Evolutionary conservation across 352 stramenopile species (phyloP).

Genomic region (Phytopythium oedochilum): DNA sequence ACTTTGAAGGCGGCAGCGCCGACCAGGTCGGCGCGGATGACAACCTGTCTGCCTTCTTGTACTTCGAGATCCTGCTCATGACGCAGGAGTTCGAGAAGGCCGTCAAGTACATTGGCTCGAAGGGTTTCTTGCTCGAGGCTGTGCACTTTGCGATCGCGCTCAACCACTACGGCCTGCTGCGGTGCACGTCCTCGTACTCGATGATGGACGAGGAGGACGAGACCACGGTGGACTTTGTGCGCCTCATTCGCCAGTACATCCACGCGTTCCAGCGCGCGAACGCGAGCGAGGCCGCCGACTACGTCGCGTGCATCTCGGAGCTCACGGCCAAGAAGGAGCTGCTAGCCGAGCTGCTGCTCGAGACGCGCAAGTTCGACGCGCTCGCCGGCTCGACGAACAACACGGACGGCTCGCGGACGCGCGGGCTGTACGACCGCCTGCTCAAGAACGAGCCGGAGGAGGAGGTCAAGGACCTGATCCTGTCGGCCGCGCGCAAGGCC

Average conservation of each 20-base stretch:
- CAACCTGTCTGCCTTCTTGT: conserved; percentile 61
- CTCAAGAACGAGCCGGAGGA: conserved; percentile 69
- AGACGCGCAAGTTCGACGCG: conserved; percentile 78
- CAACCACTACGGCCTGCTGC: conserved; percentile 71
- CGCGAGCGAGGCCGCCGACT: conserved; percentile 72
- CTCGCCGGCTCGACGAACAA: conserved; percentile 79
- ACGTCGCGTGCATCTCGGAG: conserved; percentile 70
- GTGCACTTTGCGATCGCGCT: conserved; percentile 79
- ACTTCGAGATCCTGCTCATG: conserved; percentile 78
- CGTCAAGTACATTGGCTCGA: conserved; percentile 74
- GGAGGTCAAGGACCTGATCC: conserved; percentile 73
- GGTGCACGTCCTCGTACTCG: conserved; percentile 39
- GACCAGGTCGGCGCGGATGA: conserved; percentile 23
- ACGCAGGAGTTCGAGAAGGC: conserved; percentile 79
- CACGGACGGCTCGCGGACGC: conserved; percentile 77
- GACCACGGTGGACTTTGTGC: conserved; percentile 52
- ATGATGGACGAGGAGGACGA: conserved; percentile 58
- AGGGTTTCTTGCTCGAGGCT: conserved; percentile 72
- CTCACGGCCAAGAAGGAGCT: conserved; percentile 61
- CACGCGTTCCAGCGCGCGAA: conserved; percentile 80
- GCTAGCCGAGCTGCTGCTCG: conserved; percentile 65
- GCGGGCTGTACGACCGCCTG: conserved; percentile 65
- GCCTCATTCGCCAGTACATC: conserved; percentile 81
- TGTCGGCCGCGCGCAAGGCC: conserved; percentile 66
- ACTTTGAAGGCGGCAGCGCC: conserved; percentile 47